phyloP scores from a whole-genome alignment of 306 rosid species.

The Malus sylvestris region DNA sequence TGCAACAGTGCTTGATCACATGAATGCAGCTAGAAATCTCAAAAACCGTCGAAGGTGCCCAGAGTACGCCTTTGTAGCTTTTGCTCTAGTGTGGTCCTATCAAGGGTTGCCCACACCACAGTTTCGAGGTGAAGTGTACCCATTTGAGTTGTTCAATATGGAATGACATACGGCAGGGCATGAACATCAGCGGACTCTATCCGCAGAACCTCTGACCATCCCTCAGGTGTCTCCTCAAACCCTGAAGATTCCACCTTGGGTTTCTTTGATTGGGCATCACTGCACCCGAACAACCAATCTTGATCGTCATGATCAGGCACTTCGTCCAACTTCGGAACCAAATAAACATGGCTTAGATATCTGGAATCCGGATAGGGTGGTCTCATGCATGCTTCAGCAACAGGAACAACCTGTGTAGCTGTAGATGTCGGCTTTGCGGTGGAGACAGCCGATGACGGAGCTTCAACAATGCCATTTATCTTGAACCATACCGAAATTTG shows the following conservation, averaged over 20 bases:
- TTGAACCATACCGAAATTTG: too few species aligned
- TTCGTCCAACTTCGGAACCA: constrained; percentile 57
- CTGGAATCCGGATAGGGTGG: constrained; percentile 75
- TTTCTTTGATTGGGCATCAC: constrained; percentile 29
- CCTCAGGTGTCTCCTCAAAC: constrained; percentile 40
- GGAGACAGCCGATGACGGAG: constrained; percentile 31
- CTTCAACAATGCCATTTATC: constrained; percentile 56
- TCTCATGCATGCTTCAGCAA: constrained; percentile 34
- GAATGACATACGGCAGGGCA: constrained; percentile 88
- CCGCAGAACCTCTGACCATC: constrained; percentile 79
- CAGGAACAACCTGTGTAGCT: constrained; percentile 26
- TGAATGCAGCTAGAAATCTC: constrained; percentile 24
- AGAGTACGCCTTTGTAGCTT: constrained; percentile 19
- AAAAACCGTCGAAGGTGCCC: constrained; percentile 21
- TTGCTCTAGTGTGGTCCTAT: constrained; percentile 4
- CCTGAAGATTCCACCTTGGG: constrained; percentile 28
- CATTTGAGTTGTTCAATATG: constrained; percentile 46
- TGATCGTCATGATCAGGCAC: constrained; percentile 48
- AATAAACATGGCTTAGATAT: constrained; percentile 50
- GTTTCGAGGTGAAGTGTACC: constrained; percentile 21
- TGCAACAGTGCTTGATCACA: constrained; percentile 21
- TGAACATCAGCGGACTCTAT: constrained; percentile 54
- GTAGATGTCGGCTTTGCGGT: constrained; percentile 27
- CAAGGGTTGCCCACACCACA: constrained; percentile 24
- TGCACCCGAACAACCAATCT: constrained; percentile 66